Percentiles rank a stretch among this genome's conserved stretches.
phyloP scores from a whole-genome alignment of 352 stramenopile genomes.

The Phytophthora syringae region DNA sequence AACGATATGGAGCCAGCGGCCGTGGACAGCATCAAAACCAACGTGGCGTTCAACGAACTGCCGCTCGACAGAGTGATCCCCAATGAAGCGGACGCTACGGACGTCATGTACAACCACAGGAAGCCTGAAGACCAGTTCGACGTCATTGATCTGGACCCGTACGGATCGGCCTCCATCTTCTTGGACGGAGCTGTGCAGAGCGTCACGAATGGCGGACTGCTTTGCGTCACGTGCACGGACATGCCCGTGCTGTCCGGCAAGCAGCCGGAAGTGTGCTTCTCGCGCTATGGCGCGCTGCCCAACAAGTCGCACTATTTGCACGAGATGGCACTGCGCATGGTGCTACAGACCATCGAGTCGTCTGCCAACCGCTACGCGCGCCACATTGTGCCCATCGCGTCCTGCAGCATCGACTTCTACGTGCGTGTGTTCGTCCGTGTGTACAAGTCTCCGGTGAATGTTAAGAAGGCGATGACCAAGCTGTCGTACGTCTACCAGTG shows the following conservation, averaged over 20 bases:
- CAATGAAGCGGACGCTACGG: conserved; percentile 85
- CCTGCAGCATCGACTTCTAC: conserved; percentile 99
- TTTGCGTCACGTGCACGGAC: conserved; percentile 99
- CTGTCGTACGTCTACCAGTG: conserved; percentile 92
- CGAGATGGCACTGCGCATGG: conserved; percentile 89
- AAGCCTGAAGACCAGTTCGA: conserved; percentile 95
- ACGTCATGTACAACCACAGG: conserved; percentile 90
- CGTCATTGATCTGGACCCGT: conserved; percentile 99
- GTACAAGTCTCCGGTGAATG: conserved; percentile 95
- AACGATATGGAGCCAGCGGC: conserved; percentile 99
- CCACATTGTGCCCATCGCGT: conserved; percentile 97
- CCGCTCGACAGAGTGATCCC: conserved; percentile 84
- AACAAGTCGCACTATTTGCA: conserved; percentile 92
- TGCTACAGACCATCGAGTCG: conserved; percentile 96
- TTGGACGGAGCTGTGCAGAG: conserved; percentile 96
- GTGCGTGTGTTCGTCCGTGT: conserved; percentile 99
- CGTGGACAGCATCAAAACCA: conserved; percentile 95
- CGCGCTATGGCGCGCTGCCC: conserved; percentile 80
- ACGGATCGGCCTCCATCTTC: conserved; percentile 98
- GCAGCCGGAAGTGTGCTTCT: conserved; percentile 91
- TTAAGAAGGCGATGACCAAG: conserved; percentile 94
- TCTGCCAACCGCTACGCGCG: conserved; percentile 96
- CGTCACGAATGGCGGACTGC: conserved; percentile 95
- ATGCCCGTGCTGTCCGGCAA: conserved; percentile 94
- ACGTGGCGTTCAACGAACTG: conserved; percentile 93